Evolutionary conservation across 768 basidiomycete genomes (phyloP).

Genomic region (Royoungia palumana): DNA sequence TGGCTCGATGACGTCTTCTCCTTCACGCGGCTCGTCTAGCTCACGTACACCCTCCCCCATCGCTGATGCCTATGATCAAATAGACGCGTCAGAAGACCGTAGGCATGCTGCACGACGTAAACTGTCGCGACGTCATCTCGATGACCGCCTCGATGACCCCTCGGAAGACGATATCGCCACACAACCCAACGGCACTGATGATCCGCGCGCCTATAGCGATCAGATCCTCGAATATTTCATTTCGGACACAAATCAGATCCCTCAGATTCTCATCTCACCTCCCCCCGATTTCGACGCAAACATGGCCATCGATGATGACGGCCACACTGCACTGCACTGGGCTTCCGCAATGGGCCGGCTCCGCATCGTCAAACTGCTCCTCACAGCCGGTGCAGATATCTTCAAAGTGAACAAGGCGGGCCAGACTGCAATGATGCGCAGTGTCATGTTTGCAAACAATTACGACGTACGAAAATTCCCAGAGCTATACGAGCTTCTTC

Average conservation of each 20-base stretch:
- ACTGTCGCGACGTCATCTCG: constrained; percentile 44
- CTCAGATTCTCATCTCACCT: constrained; percentile 80
- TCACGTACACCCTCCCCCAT: constrained; percentile 95
- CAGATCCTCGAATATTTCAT: constrained; percentile 98
- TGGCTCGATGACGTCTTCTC: constrained; percentile 86
- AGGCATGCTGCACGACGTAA: constrained; percentile 43
- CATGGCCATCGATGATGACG: constrained; percentile 96
- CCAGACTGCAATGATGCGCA: constrained; percentile 96
- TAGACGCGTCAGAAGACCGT: constrained; percentile 19
- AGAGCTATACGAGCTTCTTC: constrained; percentile 92
- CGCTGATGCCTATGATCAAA: constrained; percentile 39
- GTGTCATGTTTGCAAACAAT: constrained; percentile 99
- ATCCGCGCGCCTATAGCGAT: constrained; percentile 81
- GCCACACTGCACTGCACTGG: constrained; percentile 97
- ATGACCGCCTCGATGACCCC: constrained; percentile 44
- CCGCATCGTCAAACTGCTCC: constrained; percentile 88
- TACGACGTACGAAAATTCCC: constrained; percentile 99
- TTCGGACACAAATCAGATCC: constrained; percentile 91
- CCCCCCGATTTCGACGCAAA: constrained; percentile 93
- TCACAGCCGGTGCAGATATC: constrained; percentile 93
- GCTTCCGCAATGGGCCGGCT: constrained; percentile 98
- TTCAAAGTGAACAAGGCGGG: constrained; percentile 96
- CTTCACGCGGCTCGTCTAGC: constrained; percentile 79
- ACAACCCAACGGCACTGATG: constrained; percentile 45
- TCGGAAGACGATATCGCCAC: constrained; percentile 41